phyloP scores from a whole-genome alignment of 2,329 filamentous ascomycete genomes.

The Fusarium neocosmosporiellum region DNA sequence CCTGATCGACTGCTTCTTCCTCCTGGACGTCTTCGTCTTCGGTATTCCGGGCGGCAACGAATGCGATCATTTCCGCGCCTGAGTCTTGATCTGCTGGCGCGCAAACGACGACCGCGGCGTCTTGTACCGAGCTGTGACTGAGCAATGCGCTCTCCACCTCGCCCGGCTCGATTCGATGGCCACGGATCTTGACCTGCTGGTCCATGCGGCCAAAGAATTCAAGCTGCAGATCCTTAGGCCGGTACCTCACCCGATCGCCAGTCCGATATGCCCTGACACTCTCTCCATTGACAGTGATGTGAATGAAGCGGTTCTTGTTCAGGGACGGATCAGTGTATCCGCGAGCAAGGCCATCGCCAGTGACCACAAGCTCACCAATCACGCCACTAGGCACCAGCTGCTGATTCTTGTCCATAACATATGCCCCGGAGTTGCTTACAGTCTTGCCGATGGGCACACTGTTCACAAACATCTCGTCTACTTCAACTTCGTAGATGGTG shows the following conservation, averaged over 20 bases:
- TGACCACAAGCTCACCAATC: slow-evolving; percentile 42
- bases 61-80: slow-evolving; percentile 22
- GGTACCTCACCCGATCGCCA: slow-evolving; percentile 32
- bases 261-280: slow-evolving; percentile 31
- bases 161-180: slow-evolving; percentile 39
- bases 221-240: slow-evolving; percentile 26
- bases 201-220: slow-evolving; percentile 42
- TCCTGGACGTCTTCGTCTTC: not conserved
- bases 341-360: no score
- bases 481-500: slow-evolving; percentile 17
- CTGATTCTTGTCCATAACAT: slow-evolving; percentile 28
- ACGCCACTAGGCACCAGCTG: slow-evolving; percentile 33
- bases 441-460: slow-evolving; percentile 39
- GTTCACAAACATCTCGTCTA: slow-evolving; percentile 10
- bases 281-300: not conserved
- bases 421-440: slow-evolving; percentile 37
- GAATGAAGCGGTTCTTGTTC: slow-evolving; percentile 27
- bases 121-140: not conserved
- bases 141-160: slow-evolving; percentile 4
- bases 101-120: slow-evolving; percentile 11
- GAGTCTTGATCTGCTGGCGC: not conserved
- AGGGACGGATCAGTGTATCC: slow-evolving; percentile 19
- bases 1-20: slow-evolving; percentile 17
- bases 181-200: slow-evolving; percentile 40
- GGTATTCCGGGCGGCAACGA: slow-evolving; percentile 6